A percentile compares a stretch with the other conserved stretches of the same genome.
Conservation (phyloP, 176 grass and related monocot species). For the barley (Hordeum vulgare) region DNA sequence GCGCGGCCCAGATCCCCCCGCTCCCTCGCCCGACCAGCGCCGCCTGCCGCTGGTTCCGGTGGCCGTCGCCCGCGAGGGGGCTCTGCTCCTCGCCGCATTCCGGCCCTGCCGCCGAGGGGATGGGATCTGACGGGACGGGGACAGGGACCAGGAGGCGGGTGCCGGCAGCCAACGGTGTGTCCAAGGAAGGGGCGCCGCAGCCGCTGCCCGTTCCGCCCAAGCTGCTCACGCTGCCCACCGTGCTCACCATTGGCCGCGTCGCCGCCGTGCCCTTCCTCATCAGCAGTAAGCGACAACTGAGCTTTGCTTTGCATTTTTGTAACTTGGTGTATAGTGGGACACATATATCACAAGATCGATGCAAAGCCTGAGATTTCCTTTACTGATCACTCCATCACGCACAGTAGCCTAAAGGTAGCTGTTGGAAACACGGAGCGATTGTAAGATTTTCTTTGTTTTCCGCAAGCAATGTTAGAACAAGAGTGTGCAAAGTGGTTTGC, state of each 20-base stretch:
- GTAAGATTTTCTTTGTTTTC: background rate
- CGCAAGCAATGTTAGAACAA: background rate
- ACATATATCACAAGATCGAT: background rate
- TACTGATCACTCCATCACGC: background rate
- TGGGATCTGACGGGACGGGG: conserved; percentile 39
- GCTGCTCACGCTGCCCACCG: conserved; percentile 85
- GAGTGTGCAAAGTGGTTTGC: background rate
- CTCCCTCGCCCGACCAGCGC: background rate
- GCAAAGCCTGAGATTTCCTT: background rate
- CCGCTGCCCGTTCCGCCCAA: conserved; percentile 6
- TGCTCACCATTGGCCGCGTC: conserved; percentile 87
- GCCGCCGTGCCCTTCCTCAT: conserved; percentile 85
- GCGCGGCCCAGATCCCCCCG: conserved; percentile 30
- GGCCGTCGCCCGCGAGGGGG: conserved; percentile 30
- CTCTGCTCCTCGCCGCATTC: conserved; percentile 36
- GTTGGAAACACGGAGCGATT: background rate
- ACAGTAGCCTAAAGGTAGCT: background rate
- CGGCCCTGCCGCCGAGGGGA: conserved; percentile 29
- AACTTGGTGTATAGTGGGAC: background rate
- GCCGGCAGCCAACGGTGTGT: conserved; percentile 34
- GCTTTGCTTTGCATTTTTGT: background rate
- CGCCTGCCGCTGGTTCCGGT: conserved; percentile 28
- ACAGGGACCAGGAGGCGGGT: conserved; percentile 10
- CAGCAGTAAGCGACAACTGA: conserved; percentile 47
- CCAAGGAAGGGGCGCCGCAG: conserved; percentile 12